These are phyloP conservation scores for Wickerhamiella nectarea DNA, from an alignment of 805 yeast genomes.

Conservation along the genomic window DNA sequence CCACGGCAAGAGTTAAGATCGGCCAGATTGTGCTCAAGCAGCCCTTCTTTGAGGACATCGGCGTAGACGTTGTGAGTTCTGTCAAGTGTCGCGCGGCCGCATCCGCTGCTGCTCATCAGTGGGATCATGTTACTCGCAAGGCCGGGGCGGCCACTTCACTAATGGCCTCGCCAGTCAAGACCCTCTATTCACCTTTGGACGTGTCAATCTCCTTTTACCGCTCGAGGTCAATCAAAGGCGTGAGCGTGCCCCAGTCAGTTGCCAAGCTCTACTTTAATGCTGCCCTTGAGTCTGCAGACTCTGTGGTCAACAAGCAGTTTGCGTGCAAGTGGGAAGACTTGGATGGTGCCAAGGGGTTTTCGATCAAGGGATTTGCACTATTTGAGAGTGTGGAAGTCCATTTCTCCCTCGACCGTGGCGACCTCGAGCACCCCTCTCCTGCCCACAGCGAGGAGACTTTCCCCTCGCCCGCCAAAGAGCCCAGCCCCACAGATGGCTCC, in stretches of 20 bases:
- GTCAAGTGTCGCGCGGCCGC: neutral
- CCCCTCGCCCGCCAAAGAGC: too few relatives aligned
- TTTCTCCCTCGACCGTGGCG: neutral
- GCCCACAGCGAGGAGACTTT: too few relatives aligned
- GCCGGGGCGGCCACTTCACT: constrained; percentile 3
- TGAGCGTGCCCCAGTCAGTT: constrained; percentile 4
- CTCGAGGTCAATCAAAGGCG: constrained; percentile 1
- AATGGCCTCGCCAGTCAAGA: neutral
- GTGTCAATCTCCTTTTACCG: constrained; percentile 5
- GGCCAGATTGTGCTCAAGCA: constrained; percentile 11
- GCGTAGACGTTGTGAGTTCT: constrained; percentile 6
- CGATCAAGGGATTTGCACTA: constrained; percentile 2
- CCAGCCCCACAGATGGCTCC: too few relatives aligned
- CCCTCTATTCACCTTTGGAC: constrained; percentile 4
- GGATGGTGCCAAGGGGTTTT: constrained; percentile 6
- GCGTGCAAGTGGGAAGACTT: constrained; percentile 3
- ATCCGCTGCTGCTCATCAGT: neutral
- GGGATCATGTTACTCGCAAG: constrained; percentile 1
- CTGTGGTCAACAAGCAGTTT: neutral
- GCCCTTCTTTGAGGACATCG: constrained; percentile 9
- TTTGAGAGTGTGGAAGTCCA: constrained; percentile 6
- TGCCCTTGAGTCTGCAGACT: neutral
- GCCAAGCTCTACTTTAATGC: constrained; percentile 9
- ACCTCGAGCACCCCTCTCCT: too few relatives aligned
- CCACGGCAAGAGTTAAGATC: constrained; percentile 5